These are phyloP conservation scores for Mycena amicta DNA, from an alignment of 768 basidiomycete species.

Conservation along the genomic window DNA sequence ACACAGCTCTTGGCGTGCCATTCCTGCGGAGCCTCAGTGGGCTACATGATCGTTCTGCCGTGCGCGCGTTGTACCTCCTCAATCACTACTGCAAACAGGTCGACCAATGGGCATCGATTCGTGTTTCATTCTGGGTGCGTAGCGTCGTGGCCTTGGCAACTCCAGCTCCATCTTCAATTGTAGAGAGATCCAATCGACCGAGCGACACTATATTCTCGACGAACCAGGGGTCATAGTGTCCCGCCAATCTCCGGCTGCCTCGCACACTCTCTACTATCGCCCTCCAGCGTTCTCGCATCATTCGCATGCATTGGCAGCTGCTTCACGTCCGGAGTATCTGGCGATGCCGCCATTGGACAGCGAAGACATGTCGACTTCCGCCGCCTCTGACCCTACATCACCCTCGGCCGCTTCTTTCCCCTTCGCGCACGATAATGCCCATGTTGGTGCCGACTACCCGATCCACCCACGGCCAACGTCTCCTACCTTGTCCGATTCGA, in stretches of 20 bases:
- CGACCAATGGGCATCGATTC: constrained; percentile 84
- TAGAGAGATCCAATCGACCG: constrained; percentile 60
- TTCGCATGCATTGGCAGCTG: constrained; percentile 31
- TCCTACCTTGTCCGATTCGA: constrained; percentile 22
- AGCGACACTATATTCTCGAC: constrained; percentile 62
- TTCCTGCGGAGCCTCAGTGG: constrained; percentile 72
- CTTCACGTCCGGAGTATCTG: constrained; percentile 35
- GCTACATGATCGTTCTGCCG: constrained; percentile 82
- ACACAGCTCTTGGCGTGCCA: constrained; percentile 83
- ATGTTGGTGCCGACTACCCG: constrained; percentile 20
- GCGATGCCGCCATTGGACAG: constrained; percentile 44
- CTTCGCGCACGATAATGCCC: constrained; percentile 25
- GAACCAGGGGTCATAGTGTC: constrained; percentile 60
- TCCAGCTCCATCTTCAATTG: too few species aligned
- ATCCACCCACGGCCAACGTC: constrained; percentile 20
- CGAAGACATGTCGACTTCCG: constrained; percentile 30
- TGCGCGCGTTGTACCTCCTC: constrained; percentile 77
- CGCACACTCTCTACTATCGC: constrained; percentile 21
- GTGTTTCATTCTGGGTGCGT: constrained; percentile 70
- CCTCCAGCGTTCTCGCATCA: constrained; percentile 15
- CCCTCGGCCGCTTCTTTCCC: constrained; percentile 28
- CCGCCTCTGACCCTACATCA: constrained; percentile 29
- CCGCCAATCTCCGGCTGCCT: constrained; percentile 15
- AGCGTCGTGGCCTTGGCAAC: too few species aligned
- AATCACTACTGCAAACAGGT: constrained; percentile 63